A percentile compares a stretch with the other conserved stretches of the same genome.
Conservation (phyloP, 441 rosid genomes). For the Adansonia rubrostipa region DNA sequence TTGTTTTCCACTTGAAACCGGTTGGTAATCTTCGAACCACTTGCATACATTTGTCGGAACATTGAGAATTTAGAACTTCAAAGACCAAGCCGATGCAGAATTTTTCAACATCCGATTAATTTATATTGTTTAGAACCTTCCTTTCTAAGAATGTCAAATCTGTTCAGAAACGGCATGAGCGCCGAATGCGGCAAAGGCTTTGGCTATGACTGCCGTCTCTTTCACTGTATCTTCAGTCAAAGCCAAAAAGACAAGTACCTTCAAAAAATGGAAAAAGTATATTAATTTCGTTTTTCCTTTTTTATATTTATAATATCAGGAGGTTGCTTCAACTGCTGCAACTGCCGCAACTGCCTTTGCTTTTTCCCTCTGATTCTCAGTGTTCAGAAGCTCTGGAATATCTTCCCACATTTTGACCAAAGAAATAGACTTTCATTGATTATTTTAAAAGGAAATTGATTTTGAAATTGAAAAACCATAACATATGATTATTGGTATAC, state of each 20-base stretch:
- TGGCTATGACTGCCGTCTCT: neutral
- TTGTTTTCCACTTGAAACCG: slow-evolving; percentile 83
- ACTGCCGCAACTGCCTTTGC: neutral
- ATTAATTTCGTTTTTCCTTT: no score
- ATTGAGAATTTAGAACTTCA: slow-evolving; percentile 37
- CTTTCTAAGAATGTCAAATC: slow-evolving; percentile 92
- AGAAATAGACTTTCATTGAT: no score
- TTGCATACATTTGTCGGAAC: slow-evolving; percentile 82
- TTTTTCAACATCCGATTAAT: slow-evolving; percentile 10
- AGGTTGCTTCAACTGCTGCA: neutral
- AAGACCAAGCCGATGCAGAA: neutral
- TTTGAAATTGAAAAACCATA: no score
- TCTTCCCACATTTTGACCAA: slow-evolving; percentile 12
- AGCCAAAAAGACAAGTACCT: slow-evolving; percentile 1
- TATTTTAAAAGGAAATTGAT: no score
- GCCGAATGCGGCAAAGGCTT: slow-evolving; percentile 54
- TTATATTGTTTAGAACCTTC: slow-evolving; percentile 56
- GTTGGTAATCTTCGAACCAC: slow-evolving; percentile 95
- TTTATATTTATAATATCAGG: no score
- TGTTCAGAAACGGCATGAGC: slow-evolving; percentile 89
- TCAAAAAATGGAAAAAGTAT: neutral
- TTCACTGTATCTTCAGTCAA: slow-evolving; percentile 36
- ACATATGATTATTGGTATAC: no score
- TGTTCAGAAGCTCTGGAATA: slow-evolving; percentile 7
- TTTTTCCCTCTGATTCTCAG: neutral